These are phyloP conservation scores for Cyberlindnera galapagoensis DNA, from an alignment of 805 yeast species.

Conservation along the genomic window DNA sequence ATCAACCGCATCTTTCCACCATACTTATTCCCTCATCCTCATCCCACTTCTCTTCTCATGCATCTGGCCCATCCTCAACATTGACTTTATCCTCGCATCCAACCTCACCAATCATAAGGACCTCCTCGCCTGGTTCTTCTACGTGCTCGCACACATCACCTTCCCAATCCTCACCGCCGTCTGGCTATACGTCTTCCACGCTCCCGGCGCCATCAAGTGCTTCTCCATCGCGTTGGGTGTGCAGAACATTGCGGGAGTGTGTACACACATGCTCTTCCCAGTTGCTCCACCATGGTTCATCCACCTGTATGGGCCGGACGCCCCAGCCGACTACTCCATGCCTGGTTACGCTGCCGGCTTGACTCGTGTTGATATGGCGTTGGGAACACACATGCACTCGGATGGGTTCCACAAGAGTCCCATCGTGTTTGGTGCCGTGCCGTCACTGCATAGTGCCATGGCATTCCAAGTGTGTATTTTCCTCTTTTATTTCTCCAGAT, in stretches of 20 bases:
- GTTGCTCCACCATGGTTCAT: slow-evolving; percentile 75
- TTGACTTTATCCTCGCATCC: slow-evolving; percentile 34
- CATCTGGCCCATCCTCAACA: slow-evolving; percentile 45
- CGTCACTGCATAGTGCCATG: slow-evolving; percentile 61
- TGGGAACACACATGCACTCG: slow-evolving; percentile 55
- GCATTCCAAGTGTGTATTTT: slow-evolving; percentile 41
- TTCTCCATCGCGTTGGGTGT: slow-evolving; percentile 51
- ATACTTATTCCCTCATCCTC: slow-evolving; percentile 10
- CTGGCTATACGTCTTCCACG: slow-evolving; percentile 59
- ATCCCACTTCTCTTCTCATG: slow-evolving; percentile 33
- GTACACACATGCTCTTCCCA: slow-evolving; percentile 57
- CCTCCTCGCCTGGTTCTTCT: slow-evolving; percentile 53
- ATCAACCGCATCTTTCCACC: slow-evolving; percentile 4
- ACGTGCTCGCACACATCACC: slow-evolving; percentile 54
- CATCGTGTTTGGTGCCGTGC: slow-evolving; percentile 62
- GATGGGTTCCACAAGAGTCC: slow-evolving; percentile 63
- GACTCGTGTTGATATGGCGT: slow-evolving; percentile 53
- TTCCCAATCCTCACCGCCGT: slow-evolving; percentile 56
- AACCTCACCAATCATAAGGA: slow-evolving; percentile 42
- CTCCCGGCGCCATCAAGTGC: slow-evolving; percentile 53
- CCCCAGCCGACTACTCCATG: slow-evolving; percentile 50
- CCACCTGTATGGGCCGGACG: slow-evolving; percentile 51
- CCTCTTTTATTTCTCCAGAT: slow-evolving; percentile 35
- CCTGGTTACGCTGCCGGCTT: slow-evolving; percentile 69
- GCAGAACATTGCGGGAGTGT: slow-evolving; percentile 53